Percentiles rank a stretch among this genome's conserved stretches.
Conservation (phyloP, 495 filamentous ascomycete genomes). For the Lepraria neglecta region DNA sequence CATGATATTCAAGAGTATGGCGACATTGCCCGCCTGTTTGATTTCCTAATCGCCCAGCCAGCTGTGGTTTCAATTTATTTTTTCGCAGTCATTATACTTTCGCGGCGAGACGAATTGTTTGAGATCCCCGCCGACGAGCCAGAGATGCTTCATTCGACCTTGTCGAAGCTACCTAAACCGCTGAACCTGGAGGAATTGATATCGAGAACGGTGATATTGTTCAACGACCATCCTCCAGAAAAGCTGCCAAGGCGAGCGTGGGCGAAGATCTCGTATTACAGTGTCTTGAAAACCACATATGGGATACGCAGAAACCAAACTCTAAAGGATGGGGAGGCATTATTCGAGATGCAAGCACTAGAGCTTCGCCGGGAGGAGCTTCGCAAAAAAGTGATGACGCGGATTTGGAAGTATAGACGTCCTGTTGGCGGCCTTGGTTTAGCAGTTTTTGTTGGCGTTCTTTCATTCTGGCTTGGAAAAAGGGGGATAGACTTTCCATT, state of each 20-base stretch:
- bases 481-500: conserved; percentile 37
- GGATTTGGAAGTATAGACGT: conserved; percentile 54
- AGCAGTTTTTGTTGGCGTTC: conserved; percentile 55
- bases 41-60: conserved; percentile 78
- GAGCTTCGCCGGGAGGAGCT: conserved; percentile 60
- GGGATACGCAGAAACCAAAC: conserved; percentile 42
- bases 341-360: conserved; percentile 62
- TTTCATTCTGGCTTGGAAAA: conserved; percentile 48
- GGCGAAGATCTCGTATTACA: conserved; percentile 61
- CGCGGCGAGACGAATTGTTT: conserved; percentile 72
- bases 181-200: conserved; percentile 81
- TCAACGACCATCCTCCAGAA: conserved; percentile 65
- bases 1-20: conserved; percentile 89
- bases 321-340: conserved; percentile 52
- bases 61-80: conserved; percentile 83
- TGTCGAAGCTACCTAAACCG: conserved; percentile 79
- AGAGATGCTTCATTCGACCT: conserved; percentile 84
- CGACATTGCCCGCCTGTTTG: conserved; percentile 82
- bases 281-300: conserved; percentile 77
- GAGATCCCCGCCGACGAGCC: conserved; percentile 77
- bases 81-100: conserved; percentile 80
- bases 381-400: conserved; percentile 45
- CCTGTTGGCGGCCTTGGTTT: conserved; percentile 52
- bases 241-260: conserved; percentile 56
- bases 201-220: conserved; percentile 53